Percentiles rank a stretch among this genome's conserved stretches.
These are phyloP conservation scores for Ogataea saltuana DNA, from an alignment of 805 yeast genomes.

Conservation along the genomic window DNA sequence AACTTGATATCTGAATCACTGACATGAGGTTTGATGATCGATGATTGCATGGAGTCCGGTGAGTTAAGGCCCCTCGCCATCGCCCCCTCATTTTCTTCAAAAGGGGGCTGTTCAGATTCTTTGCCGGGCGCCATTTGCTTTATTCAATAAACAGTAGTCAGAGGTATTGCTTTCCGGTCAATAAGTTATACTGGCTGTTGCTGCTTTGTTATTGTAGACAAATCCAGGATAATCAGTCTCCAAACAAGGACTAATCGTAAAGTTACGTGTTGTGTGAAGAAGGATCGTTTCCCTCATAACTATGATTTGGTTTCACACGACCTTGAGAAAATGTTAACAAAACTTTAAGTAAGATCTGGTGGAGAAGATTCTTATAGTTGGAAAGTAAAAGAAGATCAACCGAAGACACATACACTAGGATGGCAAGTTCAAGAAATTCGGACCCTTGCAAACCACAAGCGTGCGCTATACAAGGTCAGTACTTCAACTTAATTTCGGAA, in stretches of 20 bases:
- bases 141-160: not conserved
- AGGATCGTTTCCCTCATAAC: constrained; percentile 2
- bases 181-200: no score
- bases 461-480: constrained; percentile 73
- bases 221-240: no score
- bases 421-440: constrained; percentile 1
- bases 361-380: no score
- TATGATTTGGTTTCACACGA: constrained; percentile 3
- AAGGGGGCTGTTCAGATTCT: constrained; percentile 12
- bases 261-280: not conserved
- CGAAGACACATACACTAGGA: not conserved
- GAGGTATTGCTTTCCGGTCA: no score
- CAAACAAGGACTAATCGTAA: constrained; percentile 4
- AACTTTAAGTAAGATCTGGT: not conserved
- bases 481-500: not conserved
- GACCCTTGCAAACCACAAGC: constrained; percentile 76
- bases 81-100: constrained; percentile 7
- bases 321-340: not conserved
- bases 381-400: not conserved
- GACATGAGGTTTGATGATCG: constrained; percentile 32
- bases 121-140: constrained; percentile 4
- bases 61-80: constrained; percentile 12
- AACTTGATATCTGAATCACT: constrained; percentile 25
- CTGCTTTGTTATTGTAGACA: no score
- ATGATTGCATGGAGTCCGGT: constrained; percentile 26